These are phyloP conservation scores for Rhodocollybia butyracea DNA, from an alignment of 768 basidiomycete genomes.

Conservation along the genomic window DNA sequence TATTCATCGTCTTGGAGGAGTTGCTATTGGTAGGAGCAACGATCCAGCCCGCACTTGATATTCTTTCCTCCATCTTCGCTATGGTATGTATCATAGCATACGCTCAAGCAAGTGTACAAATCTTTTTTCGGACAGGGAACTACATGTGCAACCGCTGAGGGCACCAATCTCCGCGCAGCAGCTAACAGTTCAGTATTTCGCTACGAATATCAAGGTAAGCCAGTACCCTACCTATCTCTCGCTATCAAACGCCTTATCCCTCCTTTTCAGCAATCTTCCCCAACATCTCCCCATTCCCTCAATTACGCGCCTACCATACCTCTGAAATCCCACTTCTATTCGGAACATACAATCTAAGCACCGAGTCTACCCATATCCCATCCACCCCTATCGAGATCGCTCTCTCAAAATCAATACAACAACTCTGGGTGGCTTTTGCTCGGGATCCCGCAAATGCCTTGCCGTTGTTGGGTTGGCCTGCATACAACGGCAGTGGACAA, in stretches of 20 bases:
- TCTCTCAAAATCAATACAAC: slow-evolving; percentile 32
- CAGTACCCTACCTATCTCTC: background rate
- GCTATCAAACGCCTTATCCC: background rate
- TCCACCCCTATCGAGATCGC: slow-evolving; percentile 21
- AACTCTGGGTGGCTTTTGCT: slow-evolving; percentile 42
- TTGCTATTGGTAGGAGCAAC: slow-evolving; percentile 21
- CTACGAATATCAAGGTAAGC: slow-evolving; percentile 28
- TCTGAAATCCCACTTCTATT: slow-evolving; percentile 39
- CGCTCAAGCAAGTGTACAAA: too few relatives aligned
- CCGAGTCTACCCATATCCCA: slow-evolving; percentile 18
- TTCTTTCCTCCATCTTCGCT: slow-evolving; percentile 26
- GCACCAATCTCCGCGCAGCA: slow-evolving; percentile 23
- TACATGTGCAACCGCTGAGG: slow-evolving; percentile 27
- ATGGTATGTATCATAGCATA: slow-evolving; percentile 20
- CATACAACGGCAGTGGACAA: slow-evolving; percentile 17
- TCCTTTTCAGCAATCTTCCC: slow-evolving; percentile 29
- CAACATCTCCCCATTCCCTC: slow-evolving; percentile 29
- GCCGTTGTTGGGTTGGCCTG: slow-evolving; percentile 22
- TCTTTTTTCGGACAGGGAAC: too few relatives aligned
- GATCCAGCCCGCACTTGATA: slow-evolving; percentile 26
- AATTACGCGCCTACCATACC: slow-evolving; percentile 34
- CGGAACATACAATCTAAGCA: background rate
- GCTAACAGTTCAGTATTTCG: slow-evolving; percentile 28
- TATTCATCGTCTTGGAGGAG: slow-evolving; percentile 28
- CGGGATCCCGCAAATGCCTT: slow-evolving; percentile 31